Base-by-base conservation (phyloP, 371 early-diverging fungal species). In the Mortierella sp. region DNA sequence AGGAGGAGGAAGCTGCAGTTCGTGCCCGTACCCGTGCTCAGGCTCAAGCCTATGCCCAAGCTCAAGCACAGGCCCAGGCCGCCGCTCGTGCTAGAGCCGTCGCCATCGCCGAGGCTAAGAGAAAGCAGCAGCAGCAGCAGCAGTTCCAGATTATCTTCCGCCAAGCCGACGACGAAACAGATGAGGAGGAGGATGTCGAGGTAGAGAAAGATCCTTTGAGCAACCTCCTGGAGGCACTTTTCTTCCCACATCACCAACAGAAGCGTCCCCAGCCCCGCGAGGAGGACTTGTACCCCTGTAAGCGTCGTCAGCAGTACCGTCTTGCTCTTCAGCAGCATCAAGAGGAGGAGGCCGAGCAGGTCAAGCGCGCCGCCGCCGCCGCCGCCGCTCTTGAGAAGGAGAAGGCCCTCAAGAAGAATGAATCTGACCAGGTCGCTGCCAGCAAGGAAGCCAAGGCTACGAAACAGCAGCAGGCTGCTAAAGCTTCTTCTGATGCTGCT, bases 211-310 rank as follows among this genome's bases (percentile, higher is more conserved):
- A 81, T 47, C 75, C 76, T 34, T 68, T 84, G 74, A 65, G 68
- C 14, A 52, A 65, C 6, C 73, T 85, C 6, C 52, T 85, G 55
- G 76, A 76, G 6, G 81, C 79, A 0, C 26, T 84, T 13, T 81
- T 84, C 74, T 81, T 84, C 52, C 82, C 79, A 2, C 72, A 78
- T 0, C 81, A 38, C 5, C 42, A 38, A 38, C 42, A 76, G 72
- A 79, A 79, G 75, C 76, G 78, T 26, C 8, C 65, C 26, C 79
- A 79, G 55, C 42, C 74, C 11, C 71, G 76, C 9, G 79, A 76
- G 48, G 79, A 85, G 38, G 68, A 24, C 60, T 38, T 3, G 24
- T 78, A 80, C 26, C 77, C 80, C 28, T 77, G 86, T 73, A 85
- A 85, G 58, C 74, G 82, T 48, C 80, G 72, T 45, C 77, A 81